A percentile compares a stretch with the other conserved stretches of the same genome.
phyloP scores from a whole-genome alignment of 176 grass and related monocot genomes.

The Calamus simplicifolius region DNA sequence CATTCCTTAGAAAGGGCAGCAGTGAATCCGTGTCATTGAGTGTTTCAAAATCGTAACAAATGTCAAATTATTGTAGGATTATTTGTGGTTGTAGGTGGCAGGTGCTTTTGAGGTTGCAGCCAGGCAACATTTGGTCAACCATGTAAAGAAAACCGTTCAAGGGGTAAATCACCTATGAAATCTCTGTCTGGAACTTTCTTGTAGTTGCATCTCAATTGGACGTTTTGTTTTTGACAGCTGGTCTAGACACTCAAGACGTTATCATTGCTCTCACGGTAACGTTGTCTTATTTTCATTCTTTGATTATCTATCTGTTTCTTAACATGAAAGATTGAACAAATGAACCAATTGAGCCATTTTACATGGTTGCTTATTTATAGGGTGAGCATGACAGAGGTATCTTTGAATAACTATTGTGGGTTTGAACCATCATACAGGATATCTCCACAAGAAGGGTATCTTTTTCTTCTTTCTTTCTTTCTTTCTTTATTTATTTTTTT shows the following conservation, averaged over 20 bases:
- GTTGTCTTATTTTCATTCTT: no score
- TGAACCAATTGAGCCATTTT: neutral
- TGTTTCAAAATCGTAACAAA: no score
- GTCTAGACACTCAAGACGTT: conserved; percentile 87
- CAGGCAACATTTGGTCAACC: conserved; percentile 81
- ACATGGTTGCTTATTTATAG: conserved; percentile 23
- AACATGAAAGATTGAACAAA: neutral
- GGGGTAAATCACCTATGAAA: conserved; percentile 32
- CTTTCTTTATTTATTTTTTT: no score
- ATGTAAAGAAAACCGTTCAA: conserved; percentile 89
- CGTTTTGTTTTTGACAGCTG: conserved; percentile 38
- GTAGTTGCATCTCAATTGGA: neutral
- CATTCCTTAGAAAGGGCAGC: no score
- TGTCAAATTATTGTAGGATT: neutral
- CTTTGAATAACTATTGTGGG: conserved; percentile 66
- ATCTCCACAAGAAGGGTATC: conserved; percentile 91
- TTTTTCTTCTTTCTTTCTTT: no score
- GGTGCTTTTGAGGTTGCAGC: conserved; percentile 96
- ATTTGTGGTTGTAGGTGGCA: conserved; percentile 40
- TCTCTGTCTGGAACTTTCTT: neutral
- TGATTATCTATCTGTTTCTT: neutral
- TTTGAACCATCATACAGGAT: conserved; percentile 69
- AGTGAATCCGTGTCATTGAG: no score
- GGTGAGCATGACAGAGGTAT: conserved; percentile 85
- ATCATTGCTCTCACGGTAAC: conserved; percentile 68